Conservation (phyloP, 169 alveolate genomes). For the Cardiosporidium cionae region DNA sequence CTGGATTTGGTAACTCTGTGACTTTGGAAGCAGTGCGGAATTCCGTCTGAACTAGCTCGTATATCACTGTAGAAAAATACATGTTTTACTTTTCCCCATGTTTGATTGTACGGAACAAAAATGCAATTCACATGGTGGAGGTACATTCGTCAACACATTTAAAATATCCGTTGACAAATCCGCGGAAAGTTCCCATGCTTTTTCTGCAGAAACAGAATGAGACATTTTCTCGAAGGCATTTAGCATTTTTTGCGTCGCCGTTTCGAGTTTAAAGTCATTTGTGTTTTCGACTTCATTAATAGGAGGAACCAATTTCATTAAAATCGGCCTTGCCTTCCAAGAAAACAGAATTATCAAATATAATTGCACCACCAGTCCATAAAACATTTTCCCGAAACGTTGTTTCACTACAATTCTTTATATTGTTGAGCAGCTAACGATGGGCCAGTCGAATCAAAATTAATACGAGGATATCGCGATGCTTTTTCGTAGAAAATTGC, state of each 20-base stretch:
- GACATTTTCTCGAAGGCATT: not conserved
- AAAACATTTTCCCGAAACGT: too few species aligned
- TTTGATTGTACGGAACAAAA: too few species aligned
- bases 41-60: not conserved
- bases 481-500: too few species aligned
- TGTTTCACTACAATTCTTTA: too few species aligned
- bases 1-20: not conserved
- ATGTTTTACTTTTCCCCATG: too few species aligned
- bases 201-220: not conserved
- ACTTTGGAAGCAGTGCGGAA: not conserved
- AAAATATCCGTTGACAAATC: not conserved
- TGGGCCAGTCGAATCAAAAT: too few species aligned
- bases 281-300: not conserved
- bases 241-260: not conserved
- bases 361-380: too few species aligned
- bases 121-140: not conserved
- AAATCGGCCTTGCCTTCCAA: too few species aligned
- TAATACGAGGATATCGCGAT: too few species aligned
- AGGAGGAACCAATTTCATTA: not conserved
- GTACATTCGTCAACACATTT: not conserved
- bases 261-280: not conserved
- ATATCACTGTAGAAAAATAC: not conserved
- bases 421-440: too few species aligned
- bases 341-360: too few species aligned
- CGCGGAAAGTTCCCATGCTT: not conserved